These are phyloP conservation scores for Xylariaceae sp. DNA, from an alignment of 2,329 filamentous ascomycete species.

Conservation along the genomic window DNA sequence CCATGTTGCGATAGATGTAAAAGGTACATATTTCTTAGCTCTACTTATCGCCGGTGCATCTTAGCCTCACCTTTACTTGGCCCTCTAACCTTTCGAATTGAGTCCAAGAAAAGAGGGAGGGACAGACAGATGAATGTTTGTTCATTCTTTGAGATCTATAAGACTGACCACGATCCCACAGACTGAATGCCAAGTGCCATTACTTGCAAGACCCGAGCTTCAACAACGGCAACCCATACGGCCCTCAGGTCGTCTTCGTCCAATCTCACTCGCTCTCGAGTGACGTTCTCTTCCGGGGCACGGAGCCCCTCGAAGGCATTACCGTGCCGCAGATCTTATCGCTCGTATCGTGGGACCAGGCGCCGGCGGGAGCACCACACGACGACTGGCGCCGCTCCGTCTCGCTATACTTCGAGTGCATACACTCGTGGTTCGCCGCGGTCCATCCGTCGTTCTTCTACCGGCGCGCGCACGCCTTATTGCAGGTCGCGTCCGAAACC, in stretches of 20 bases:
- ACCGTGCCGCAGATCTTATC: conserved; percentile 37
- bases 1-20: conserved; percentile 31
- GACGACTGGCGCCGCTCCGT: conserved; percentile 37
- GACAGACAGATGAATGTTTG: too few relatives aligned
- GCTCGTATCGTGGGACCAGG: conserved; percentile 32
- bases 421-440: conserved; percentile 41
- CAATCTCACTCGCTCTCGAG: conserved; percentile 27
- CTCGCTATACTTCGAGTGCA: conserved; percentile 37
- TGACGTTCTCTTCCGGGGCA: conserved; percentile 25
- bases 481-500: conserved; percentile 17
- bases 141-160: too few relatives aligned
- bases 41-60: background rate
- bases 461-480: conserved; percentile 26
- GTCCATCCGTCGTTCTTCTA: conserved; percentile 39
- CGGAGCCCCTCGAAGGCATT: conserved; percentile 33
- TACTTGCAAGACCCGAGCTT: conserved; percentile 28
- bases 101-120: too few relatives aligned
- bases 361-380: conserved; percentile 18
- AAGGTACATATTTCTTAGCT: conserved; percentile 24
- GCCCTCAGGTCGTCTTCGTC: conserved; percentile 27
- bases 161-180: conserved; percentile 19
- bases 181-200: conserved; percentile 32
- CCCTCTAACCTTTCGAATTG: too few relatives aligned
- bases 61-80: too few relatives aligned
- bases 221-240: conserved; percentile 21